Conservation (phyloP, 441 rosid genomes). For the Adansonia gregorii region DNA sequence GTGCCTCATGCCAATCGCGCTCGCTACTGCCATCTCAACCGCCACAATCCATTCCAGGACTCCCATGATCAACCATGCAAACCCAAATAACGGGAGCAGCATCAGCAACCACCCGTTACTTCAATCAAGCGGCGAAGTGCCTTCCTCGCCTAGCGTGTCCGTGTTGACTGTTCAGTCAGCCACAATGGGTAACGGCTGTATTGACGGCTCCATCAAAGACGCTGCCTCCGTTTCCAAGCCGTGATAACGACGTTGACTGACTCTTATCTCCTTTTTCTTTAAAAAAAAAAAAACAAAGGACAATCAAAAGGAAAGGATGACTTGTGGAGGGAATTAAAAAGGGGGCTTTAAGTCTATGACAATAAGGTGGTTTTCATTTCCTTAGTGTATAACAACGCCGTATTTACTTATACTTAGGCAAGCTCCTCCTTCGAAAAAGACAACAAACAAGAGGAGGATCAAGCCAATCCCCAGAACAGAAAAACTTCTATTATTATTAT, state of each 20-base stretch:
- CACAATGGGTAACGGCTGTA: slow-evolving; percentile 44
- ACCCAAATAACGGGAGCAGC: background rate
- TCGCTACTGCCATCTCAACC: slow-evolving; percentile 80
- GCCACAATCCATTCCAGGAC: slow-evolving; percentile 61
- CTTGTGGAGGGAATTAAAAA: background rate
- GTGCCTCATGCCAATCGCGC: slow-evolving; percentile 93
- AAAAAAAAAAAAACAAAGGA: background rate
- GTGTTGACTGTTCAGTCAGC: slow-evolving; percentile 76
- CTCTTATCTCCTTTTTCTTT: background rate
- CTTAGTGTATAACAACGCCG: slow-evolving; percentile 43
- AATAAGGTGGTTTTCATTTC: slow-evolving; percentile 31
- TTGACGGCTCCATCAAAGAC: slow-evolving; percentile 37
- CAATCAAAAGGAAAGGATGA: background rate
- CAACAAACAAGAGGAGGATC: slow-evolving; percentile 11
- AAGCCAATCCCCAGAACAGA: slow-evolving; percentile 19
- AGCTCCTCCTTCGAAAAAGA: slow-evolving; percentile 25
- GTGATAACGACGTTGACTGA: slow-evolving; percentile 47
- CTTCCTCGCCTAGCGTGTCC: slow-evolving; percentile 73
- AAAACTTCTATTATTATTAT: background rate
- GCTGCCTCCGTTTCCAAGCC: slow-evolving; percentile 72
- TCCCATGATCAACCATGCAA: slow-evolving; percentile 30
- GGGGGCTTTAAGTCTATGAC: slow-evolving; percentile 48
- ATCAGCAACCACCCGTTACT: slow-evolving; percentile 25
- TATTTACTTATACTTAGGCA: slow-evolving; percentile 50
- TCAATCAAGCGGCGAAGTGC: slow-evolving; percentile 53